Evolutionary conservation across 2,329 filamentous ascomycete species (phyloP), one percentile per base, ranked within the genome.

Genomic region (Fusarium concolor): DNA sequence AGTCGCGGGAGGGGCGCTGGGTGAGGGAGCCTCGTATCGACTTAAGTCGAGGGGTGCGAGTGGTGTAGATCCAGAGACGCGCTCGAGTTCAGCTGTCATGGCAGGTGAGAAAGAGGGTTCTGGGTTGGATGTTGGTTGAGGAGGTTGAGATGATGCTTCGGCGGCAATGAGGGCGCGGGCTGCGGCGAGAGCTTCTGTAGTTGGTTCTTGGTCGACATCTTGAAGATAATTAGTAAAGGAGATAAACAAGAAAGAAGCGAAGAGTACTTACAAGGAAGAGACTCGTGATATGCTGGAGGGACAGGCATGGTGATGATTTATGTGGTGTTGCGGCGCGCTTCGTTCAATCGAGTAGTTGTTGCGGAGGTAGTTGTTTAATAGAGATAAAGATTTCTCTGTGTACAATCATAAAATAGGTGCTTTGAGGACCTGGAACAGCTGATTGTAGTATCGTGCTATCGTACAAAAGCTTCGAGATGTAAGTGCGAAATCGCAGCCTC

Each of bases 191-290:
- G 89, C 87, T 50, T 82, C 71, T 20, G 85, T 77, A 8, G 90
- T 90, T 39, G 91, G 91, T 53, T 91, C 87, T 18, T 84, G 75
- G 81, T 99, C 95, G 78, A 98, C 91, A 81, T 97, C 93, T 96
- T 78, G 29, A 50, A 37, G 31, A 53, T 57, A 54, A 54, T 69
- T 73, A 76, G 60, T 57, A 51, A 42, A 18, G 33, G 20, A 26
- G 49, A 28, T 17, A 28, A 20, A 20, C 33, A 56, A 43, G 62
- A n/a, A 51, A 47, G 28, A 52, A 57, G 46, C 46, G 6, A 7
- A 28, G 39, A 42, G 41, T 49, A 64, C 87, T 70, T 86, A 94
- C 92, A 95, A 47, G 92, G 92, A 22, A 96, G 88, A 22, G 91
- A 93, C 76, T 96, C 92, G 80, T 94, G 90, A 65, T 90, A 82